Evolutionary conservation across 768 basidiomycete genomes (phyloP).

Genomic region (Boletus speciosus): DNA sequence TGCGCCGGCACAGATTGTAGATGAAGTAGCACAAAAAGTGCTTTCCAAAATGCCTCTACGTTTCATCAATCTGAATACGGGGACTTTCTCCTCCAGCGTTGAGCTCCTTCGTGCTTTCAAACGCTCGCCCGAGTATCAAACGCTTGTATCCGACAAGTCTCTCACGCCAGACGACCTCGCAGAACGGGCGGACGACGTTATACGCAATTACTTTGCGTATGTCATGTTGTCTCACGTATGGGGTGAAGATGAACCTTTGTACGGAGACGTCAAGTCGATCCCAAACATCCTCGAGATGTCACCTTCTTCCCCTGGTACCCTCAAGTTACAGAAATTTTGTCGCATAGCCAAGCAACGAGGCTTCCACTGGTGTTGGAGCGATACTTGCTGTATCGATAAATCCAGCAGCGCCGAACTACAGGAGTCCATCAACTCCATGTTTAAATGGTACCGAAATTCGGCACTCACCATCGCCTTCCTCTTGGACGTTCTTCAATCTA

Average conservation of each 20-base stretch:
- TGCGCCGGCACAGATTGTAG: slow-evolving; percentile 9
- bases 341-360: slow-evolving; percentile 13
- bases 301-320: slow-evolving; percentile 12
- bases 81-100: slow-evolving; percentile 15
- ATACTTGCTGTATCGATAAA: slow-evolving; percentile 32
- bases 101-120: slow-evolving; percentile 19
- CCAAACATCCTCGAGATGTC: slow-evolving; percentile 17
- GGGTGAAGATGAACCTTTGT: slow-evolving; percentile 26
- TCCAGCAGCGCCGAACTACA: slow-evolving; percentile 29
- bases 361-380: slow-evolving; percentile 29
- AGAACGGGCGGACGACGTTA: slow-evolving; percentile 12
- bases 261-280: slow-evolving; percentile 13
- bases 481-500: slow-evolving; percentile 15
- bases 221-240: slow-evolving; percentile 29
- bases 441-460: slow-evolving; percentile 31
- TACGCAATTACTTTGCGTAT: slow-evolving; percentile 24
- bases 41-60: slow-evolving; percentile 23
- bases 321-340: slow-evolving; percentile 25
- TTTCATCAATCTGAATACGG: slow-evolving; percentile 19
- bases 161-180: slow-evolving; percentile 5
- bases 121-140: slow-evolving; percentile 8
- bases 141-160: slow-evolving; percentile 10
- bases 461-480: slow-evolving; percentile 31
- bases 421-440: slow-evolving; percentile 33
- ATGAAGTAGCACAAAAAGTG: slow-evolving; percentile 17